Conservation (phyloP, 78 protist species). For the Dictyostelium purpureum region DNA sequence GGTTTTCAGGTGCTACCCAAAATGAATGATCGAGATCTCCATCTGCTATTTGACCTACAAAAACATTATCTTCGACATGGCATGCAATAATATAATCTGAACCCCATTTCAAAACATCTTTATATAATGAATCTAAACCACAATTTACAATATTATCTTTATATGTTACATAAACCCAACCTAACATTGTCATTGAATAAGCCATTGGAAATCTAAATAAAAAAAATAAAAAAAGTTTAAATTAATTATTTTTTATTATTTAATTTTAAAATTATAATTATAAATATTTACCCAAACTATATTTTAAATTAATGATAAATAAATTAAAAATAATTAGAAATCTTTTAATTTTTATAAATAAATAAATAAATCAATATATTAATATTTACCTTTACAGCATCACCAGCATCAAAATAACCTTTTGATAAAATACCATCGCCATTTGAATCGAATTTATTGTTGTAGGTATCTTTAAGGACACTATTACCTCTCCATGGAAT, state of each 20-base stretch:
- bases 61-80: neutral
- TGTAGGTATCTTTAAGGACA: neutral
- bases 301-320: no score
- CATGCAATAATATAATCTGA: conserved; percentile 17
- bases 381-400: neutral
- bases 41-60: conserved; percentile 17
- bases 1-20: conserved; percentile 11
- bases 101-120: conserved; percentile 23
- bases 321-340: no score
- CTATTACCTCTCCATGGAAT: conserved; percentile 3
- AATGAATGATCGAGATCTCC: neutral
- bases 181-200: conserved; percentile 9
- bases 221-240: no score
- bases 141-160: conserved; percentile 13
- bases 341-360: no score
- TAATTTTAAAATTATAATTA: no score
- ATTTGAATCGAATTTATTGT: neutral
- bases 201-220: conserved; percentile 41
- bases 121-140: neutral
- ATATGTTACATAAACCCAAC: conserved; percentile 8
- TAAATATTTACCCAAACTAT: no score
- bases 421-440: conserved; percentile 25
- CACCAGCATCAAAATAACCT: conserved; percentile 66
- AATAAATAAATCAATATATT: no score
- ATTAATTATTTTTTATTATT: no score